phyloP scores from a whole-genome alignment of 2,329 filamentous ascomycete species.

The Anthostomella pinea region DNA sequence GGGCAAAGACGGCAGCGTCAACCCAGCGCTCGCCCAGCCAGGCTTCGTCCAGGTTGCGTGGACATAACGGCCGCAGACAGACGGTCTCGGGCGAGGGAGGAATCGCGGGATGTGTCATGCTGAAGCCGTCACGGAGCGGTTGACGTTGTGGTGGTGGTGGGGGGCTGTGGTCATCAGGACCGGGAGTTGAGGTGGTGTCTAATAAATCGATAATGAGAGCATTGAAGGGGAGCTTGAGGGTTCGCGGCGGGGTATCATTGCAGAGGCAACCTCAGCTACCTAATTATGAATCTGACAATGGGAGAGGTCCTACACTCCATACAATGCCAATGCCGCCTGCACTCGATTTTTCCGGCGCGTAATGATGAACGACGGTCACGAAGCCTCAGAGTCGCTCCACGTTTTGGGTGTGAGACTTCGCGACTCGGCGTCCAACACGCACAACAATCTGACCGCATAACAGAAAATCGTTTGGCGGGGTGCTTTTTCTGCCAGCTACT shows the following conservation, averaged over 20 bases:
- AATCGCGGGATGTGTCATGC: too few relatives aligned
- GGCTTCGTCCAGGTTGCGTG: conserved; percentile 50
- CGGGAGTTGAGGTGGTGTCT: not conserved
- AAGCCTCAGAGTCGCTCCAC: too few relatives aligned
- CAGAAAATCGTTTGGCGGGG: conserved; percentile 2
- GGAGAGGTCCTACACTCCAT: too few relatives aligned
- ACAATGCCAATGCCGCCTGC: not conserved
- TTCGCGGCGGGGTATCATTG: conserved; percentile 18
- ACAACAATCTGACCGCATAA: too few relatives aligned
- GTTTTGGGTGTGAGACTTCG: too few relatives aligned
- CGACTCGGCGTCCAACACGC: too few relatives aligned
- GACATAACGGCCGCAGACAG: conserved; percentile 13
- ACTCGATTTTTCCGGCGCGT: too few relatives aligned
- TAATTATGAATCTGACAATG: not conserved
- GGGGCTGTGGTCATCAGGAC: too few relatives aligned
- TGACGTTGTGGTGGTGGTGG: too few relatives aligned
- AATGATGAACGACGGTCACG: too few relatives aligned
- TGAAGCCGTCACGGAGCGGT: too few relatives aligned
- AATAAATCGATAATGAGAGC: not conserved
- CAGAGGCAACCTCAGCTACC: conserved; percentile 4
- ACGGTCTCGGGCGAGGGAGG: conserved; percentile 7
- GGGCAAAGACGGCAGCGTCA: conserved; percentile 48
- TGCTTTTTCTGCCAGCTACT: not conserved
- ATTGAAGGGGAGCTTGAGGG: conserved; percentile 2
- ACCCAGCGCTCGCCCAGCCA: conserved; percentile 55